phyloP scores from a whole-genome alignment of 441 rosid genomes.

The Brassica balearica region DNA sequence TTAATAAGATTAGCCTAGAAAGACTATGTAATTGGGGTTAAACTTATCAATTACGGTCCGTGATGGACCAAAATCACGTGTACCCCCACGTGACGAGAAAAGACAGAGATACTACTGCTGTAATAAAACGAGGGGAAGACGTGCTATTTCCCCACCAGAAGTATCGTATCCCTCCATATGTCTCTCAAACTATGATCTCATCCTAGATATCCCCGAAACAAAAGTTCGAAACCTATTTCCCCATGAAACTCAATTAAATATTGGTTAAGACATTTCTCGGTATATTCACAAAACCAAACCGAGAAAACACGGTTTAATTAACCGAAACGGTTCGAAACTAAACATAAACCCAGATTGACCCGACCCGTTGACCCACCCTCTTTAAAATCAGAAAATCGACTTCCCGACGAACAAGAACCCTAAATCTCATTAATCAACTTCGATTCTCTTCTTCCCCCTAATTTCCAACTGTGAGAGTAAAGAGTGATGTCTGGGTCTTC shows the following conservation, averaged over 20 bases:
- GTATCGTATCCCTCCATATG: not conserved
- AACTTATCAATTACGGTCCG: not conserved
- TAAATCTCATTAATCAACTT: not conserved
- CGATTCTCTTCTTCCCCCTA: not conserved
- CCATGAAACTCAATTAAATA: not conserved
- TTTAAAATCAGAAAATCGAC: not conserved
- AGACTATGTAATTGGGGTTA: not conserved
- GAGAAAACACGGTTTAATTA: not conserved
- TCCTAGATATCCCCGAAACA: not conserved
- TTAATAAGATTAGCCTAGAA: not conserved
- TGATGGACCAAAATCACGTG: not conserved
- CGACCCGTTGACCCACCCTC: not conserved
- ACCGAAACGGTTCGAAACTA: not conserved
- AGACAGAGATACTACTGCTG: constrained; percentile 16
- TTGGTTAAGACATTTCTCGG: not conserved
- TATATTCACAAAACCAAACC: not conserved
- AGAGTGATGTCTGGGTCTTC: no score
- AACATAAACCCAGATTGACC: not conserved
- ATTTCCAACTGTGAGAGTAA: not conserved
- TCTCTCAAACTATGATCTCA: not conserved
- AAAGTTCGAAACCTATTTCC: not conserved
- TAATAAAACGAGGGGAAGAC: constrained; percentile 25
- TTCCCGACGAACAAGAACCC: not conserved
- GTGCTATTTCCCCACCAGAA: not conserved
- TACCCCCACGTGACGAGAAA: not conserved